Evolutionary conservation across 768 basidiomycete species (phyloP).

Genomic region (Naganishia vaughanmartiniae): DNA sequence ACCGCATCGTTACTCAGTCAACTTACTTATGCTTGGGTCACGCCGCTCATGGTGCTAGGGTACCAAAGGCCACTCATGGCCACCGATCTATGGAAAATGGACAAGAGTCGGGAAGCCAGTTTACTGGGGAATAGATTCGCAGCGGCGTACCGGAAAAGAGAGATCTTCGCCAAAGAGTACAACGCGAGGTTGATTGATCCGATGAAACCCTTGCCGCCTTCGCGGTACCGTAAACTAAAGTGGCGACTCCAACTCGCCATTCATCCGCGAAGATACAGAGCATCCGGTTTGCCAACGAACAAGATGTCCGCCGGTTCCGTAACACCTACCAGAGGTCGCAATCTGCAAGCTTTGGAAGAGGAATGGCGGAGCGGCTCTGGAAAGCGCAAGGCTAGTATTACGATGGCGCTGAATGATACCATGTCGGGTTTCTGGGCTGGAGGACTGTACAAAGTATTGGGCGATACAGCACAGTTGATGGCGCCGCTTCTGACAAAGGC

Average conservation of each 20-base stretch:
- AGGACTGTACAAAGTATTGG: conserved; percentile 48
- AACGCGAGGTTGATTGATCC: conserved; percentile 57
- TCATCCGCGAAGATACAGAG: background rate
- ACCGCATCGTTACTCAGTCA: conserved; percentile 62
- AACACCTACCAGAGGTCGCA: background rate
- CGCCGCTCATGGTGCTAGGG: conserved; percentile 58
- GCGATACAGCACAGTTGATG: conserved; percentile 45
- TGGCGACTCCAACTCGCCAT: conserved; percentile 50
- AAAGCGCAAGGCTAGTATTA: conserved; percentile 32
- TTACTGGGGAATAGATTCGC: conserved; percentile 61
- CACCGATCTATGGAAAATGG: conserved; percentile 66
- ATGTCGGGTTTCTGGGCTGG: conserved; percentile 47
- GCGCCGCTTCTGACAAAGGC: conserved; percentile 52
- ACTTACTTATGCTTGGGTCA: conserved; percentile 60
- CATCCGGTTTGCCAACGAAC: background rate
- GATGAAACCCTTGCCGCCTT: conserved; percentile 17
- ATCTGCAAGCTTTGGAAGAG: conserved; percentile 49
- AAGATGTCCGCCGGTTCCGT: background rate
- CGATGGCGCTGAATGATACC: conserved; percentile 43
- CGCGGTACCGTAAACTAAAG: background rate
- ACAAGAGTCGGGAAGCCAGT: conserved; percentile 53
- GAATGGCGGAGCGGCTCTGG: conserved; percentile 39
- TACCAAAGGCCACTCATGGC: conserved; percentile 72
- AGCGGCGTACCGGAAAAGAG: conserved; percentile 59
- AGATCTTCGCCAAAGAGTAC: conserved; percentile 59